Evolutionary conservation across 2,329 filamentous ascomycete species (phyloP).

Genomic region (Apiospora arundinis): DNA sequence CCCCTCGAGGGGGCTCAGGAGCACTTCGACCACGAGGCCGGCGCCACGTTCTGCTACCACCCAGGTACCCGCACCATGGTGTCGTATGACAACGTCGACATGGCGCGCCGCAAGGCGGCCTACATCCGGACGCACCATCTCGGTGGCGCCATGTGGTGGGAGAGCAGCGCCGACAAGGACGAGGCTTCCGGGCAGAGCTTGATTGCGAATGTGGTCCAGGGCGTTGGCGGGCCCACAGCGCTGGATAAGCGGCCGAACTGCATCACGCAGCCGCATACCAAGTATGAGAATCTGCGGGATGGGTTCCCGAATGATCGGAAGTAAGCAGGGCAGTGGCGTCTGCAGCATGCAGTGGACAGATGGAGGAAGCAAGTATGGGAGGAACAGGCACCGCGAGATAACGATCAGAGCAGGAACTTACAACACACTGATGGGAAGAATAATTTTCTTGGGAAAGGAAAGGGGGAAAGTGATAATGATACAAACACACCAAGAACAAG

Average conservation of each 20-base stretch:
- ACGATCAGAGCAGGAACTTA: no score
- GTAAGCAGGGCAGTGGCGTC: no score
- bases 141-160: conserved; percentile 98
- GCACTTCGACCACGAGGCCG: conserved; percentile 64
- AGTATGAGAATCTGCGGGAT: conserved; percentile 72
- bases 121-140: conserved; percentile 72
- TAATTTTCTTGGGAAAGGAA: no score
- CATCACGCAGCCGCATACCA: conserved; percentile 67
- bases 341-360: no score
- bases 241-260: conserved; percentile 65
- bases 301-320: conserved; percentile 53
- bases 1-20: conserved; percentile 73
- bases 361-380: no score
- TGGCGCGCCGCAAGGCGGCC: conserved; percentile 72
- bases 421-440: no score
- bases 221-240: conserved; percentile 57
- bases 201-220: conserved; percentile 68
- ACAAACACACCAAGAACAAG: no score
- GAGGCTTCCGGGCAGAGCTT: conserved; percentile 65
- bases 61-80: conserved; percentile 69
- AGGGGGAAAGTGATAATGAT: no score
- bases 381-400: no score
- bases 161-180: conserved; percentile 78
- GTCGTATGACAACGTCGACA: conserved; percentile 75
- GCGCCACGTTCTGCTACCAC: conserved; percentile 82